Conservation (phyloP, 2,329 filamentous ascomycete genomes). For the Knoxdaviesia capensis region DNA sequence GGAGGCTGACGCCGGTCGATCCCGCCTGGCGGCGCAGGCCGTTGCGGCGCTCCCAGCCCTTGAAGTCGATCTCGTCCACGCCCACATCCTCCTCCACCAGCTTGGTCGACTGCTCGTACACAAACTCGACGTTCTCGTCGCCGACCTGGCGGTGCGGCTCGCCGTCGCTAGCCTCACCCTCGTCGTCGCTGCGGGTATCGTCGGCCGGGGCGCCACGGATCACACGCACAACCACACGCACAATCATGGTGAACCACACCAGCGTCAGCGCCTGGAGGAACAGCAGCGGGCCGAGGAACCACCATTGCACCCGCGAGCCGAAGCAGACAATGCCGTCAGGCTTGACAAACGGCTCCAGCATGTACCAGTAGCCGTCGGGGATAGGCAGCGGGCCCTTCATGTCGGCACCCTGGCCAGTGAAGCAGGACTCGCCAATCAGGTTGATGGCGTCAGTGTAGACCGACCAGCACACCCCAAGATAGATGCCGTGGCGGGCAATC, state of each 20-base stretch:
- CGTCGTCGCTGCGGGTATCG: slow-evolving; percentile 73
- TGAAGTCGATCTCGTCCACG: slow-evolving; percentile 49
- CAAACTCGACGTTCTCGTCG: slow-evolving; percentile 31
- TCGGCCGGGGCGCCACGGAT: slow-evolving; percentile 60
- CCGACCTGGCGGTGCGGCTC: slow-evolving; percentile 16
- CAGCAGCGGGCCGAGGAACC: slow-evolving; percentile 59
- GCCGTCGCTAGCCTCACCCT: slow-evolving; percentile 49
- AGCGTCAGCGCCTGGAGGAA: slow-evolving; percentile 63
- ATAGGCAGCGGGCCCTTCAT: slow-evolving; percentile 34
- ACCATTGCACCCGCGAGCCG: slow-evolving; percentile 51
- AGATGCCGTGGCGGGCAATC: slow-evolving; percentile 61
- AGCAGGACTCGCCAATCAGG: slow-evolving; percentile 52
- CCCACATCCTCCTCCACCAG: slow-evolving; percentile 57
- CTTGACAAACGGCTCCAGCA: slow-evolving; percentile 55
- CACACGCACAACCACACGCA: slow-evolving; percentile 64
- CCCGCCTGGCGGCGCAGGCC: slow-evolving; percentile 29
- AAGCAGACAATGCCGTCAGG: slow-evolving; percentile 61
- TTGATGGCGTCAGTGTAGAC: slow-evolving; percentile 46
- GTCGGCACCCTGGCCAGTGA: slow-evolving; percentile 33
- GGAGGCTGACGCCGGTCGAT: slow-evolving; percentile 37
- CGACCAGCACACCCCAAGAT: slow-evolving; percentile 64
- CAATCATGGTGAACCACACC: slow-evolving; percentile 79
- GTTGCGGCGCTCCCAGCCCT: slow-evolving; percentile 37
- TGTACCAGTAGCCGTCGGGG: slow-evolving; percentile 32
- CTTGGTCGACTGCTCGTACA: slow-evolving; percentile 20